phyloP scores from a whole-genome alignment of 257 asterid genomes.

The Fraxinus cuspidata region DNA sequence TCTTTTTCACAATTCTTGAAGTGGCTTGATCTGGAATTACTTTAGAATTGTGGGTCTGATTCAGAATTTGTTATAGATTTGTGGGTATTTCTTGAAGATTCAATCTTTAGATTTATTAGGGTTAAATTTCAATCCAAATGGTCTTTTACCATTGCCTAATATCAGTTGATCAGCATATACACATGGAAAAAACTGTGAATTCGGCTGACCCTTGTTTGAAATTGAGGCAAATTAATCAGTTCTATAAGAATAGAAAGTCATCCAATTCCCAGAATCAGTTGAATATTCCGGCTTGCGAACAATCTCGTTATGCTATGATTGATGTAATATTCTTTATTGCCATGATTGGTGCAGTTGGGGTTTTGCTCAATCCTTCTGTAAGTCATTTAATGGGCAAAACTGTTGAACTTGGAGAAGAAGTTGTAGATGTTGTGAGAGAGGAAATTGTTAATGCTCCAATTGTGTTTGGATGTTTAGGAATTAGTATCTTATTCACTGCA shows the following conservation, averaged over 20 bases:
- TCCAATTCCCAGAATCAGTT: conserved; percentile 35
- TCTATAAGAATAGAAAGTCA: conserved; percentile 32
- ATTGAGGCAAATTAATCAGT: conserved; percentile 47
- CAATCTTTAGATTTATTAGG: conserved; percentile 30
- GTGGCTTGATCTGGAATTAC: conserved; percentile 35
- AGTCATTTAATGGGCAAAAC: conserved; percentile 36
- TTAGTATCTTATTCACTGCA: conserved; percentile 59
- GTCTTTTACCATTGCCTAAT: conserved; percentile 42
- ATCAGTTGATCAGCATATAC: conserved; percentile 39
- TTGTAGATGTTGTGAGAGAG: conserved; percentile 56
- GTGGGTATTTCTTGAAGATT: conserved; percentile 34
- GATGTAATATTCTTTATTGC: conserved; percentile 77
- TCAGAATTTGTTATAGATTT: conserved; percentile 24
- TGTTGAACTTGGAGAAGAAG: conserved; percentile 49
- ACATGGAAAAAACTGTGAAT: conserved; percentile 45
- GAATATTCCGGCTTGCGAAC: conserved; percentile 49
- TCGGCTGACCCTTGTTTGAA: conserved; percentile 38
- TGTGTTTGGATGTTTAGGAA: conserved; percentile 80
- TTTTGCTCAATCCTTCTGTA: conserved; percentile 63
- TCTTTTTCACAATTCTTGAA: conserved; percentile 17
- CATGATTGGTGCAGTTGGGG: conserved; percentile 66
- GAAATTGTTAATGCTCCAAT: conserved; percentile 69
- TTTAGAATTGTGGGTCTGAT: conserved; percentile 30
- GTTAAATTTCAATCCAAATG: conserved; percentile 46
- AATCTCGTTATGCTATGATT: conserved; percentile 66